Evolutionary conservation across 2,329 filamentous ascomycete genomes (phyloP).

Genomic region (Colletotrichum destructivum): DNA sequence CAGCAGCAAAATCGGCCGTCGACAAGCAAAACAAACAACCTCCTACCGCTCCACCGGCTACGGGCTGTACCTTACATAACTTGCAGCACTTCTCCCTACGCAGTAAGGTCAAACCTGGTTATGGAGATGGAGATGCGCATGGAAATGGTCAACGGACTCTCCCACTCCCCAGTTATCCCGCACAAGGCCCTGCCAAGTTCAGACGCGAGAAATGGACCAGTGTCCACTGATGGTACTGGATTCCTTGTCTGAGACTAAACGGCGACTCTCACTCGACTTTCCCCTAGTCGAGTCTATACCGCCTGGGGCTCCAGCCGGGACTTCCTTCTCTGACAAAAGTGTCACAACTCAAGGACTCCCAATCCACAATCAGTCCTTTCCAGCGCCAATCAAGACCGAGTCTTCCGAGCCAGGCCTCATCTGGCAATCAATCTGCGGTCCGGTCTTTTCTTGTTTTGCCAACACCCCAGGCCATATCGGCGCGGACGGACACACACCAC

Average conservation of each 20-base stretch:
- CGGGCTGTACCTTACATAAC: constrained; percentile 36
- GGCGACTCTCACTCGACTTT: background rate
- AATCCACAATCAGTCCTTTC: constrained; percentile 27
- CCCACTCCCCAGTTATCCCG: constrained; percentile 27
- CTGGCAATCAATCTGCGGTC: constrained; percentile 41
- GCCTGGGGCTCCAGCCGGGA: constrained; percentile 14
- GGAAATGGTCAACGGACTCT: constrained; percentile 34
- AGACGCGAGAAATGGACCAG: constrained; percentile 19
- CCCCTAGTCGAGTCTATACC: background rate
- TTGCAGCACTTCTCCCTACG: constrained; percentile 27
- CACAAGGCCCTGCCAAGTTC: constrained; percentile 32
- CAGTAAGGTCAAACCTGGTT: constrained; percentile 24
- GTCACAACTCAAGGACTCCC: constrained; percentile 32
- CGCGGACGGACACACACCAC: constrained; percentile 10
- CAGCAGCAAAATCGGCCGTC: background rate
- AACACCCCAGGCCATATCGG: constrained; percentile 16
- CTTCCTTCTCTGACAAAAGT: constrained; percentile 30
- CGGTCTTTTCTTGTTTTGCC: constrained; percentile 27
- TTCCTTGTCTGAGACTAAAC: constrained; percentile 11
- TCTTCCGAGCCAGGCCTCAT: constrained; percentile 36
- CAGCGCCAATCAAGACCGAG: constrained; percentile 34
- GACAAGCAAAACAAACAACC: constrained; percentile 31
- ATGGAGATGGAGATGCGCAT: constrained; percentile 23
- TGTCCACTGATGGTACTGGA: constrained; percentile 15
- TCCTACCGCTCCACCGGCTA: constrained; percentile 3